These are phyloP conservation scores for Monosporascus cannonballus DNA, from an alignment of 2,329 filamentous ascomycete genomes.

Conservation along the genomic window DNA sequence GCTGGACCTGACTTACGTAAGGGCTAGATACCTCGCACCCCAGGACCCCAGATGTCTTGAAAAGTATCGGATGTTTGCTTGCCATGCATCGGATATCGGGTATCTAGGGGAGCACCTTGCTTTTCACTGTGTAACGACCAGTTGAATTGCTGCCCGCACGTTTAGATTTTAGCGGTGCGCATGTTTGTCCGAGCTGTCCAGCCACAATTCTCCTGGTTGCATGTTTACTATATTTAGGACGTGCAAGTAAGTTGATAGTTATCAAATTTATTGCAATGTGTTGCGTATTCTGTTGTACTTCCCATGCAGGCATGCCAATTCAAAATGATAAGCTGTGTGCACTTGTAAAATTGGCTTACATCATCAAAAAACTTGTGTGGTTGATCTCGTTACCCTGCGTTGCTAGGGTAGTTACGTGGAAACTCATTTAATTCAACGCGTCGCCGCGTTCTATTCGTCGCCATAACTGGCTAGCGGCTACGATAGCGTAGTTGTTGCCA, in stretches of 20 bases:
- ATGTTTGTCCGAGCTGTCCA: not conserved
- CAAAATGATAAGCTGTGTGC: too few relatives aligned
- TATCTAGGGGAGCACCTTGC: not conserved
- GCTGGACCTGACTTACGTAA: not conserved
- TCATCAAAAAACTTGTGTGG: too few relatives aligned
- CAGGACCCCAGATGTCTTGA: not conserved
- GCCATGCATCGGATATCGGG: not conserved
- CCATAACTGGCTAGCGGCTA: not conserved
- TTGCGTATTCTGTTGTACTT: too few relatives aligned
- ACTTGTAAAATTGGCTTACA: too few relatives aligned
- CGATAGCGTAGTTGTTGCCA: not conserved
- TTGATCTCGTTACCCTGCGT: too few relatives aligned
- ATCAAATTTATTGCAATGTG: too few relatives aligned
- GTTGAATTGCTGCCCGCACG: not conserved
- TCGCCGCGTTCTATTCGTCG: not conserved
- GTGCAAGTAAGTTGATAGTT: too few relatives aligned
- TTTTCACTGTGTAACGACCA: not conserved
- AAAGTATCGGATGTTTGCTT: not conserved
- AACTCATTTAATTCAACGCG: too few relatives aligned
- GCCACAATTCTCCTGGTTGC: not conserved
- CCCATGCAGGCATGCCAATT: too few relatives aligned
- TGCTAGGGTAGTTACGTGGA: too few relatives aligned
- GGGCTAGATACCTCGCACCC: not conserved
- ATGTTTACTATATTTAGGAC: not conserved
- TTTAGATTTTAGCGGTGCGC: not conserved